Percentiles rank a stretch among this genome's conserved stretches.
These are phyloP conservation scores for Triticum turgidum DNA, from an alignment of 176 grass and related monocot genomes.

Conservation along the genomic window DNA sequence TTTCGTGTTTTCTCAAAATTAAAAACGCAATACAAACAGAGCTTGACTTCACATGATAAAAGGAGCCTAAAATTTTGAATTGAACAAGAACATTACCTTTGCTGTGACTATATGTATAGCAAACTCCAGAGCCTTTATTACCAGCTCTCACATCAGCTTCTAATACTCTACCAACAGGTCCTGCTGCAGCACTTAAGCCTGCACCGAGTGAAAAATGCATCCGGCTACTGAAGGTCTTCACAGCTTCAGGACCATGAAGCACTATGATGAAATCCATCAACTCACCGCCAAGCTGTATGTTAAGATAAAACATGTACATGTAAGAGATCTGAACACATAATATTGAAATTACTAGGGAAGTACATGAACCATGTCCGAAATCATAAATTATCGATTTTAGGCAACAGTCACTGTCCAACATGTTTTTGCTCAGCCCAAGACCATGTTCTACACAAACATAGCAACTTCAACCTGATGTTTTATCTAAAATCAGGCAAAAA, in stretches of 20 bases:
- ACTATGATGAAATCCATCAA: constrained; percentile 91
- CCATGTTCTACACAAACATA: not conserved
- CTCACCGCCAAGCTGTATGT: constrained; percentile 65
- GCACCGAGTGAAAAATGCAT: constrained; percentile 90
- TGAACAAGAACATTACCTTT: constrained; percentile 61
- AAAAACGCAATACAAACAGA: not conserved
- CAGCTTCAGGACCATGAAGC: constrained; percentile 62
- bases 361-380: not conserved
- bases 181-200: constrained; percentile 78
- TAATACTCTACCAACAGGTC: constrained; percentile 81
- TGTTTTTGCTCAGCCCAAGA: not conserved
- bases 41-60: not conserved
- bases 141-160: constrained; percentile 86
- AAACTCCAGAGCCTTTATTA: constrained; percentile 73
- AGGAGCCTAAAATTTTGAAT: not conserved
- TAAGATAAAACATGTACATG: constrained; percentile 11
- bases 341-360: not conserved
- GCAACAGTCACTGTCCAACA: not conserved
- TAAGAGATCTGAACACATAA: not conserved
- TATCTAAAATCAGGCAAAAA: not conserved
- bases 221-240: constrained; percentile 71
- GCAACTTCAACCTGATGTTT: not conserved
- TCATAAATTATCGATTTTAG: not conserved
- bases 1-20: not conserved
- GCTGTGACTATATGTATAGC: constrained; percentile 93